A percentile compares a stretch with the other conserved stretches of the same genome.
Conservation (phyloP, 75 land plant genomes). For the Larix kaempferi region DNA sequence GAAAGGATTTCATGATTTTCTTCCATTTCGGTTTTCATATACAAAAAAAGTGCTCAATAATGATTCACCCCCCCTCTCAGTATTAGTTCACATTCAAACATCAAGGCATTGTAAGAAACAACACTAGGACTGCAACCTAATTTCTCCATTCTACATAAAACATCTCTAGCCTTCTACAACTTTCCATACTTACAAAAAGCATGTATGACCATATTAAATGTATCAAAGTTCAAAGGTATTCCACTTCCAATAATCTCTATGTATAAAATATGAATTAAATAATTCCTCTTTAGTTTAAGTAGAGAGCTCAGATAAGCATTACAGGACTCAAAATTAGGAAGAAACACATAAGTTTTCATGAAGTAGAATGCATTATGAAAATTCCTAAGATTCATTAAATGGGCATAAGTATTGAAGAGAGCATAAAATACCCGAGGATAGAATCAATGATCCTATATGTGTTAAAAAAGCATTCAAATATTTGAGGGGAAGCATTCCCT, state of each 20-base stretch:
- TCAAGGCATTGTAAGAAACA: constrained; percentile 48
- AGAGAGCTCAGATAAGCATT: constrained; percentile 52
- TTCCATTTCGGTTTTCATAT: no score
- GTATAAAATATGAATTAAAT: constrained; percentile 43
- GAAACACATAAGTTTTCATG: constrained; percentile 64
- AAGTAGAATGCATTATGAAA: constrained; percentile 32
- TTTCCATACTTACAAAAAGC: constrained; percentile 36
- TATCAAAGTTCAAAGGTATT: constrained; percentile 52
- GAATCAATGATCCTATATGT: constrained; percentile 49
- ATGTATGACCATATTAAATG: constrained; percentile 50
- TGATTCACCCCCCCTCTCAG: no score
- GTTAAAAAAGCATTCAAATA: constrained; percentile 36
- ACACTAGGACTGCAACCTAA: constrained; percentile 43
- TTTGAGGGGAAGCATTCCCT: constrained; percentile 12
- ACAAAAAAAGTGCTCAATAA: no score
- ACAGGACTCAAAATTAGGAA: constrained; percentile 47
- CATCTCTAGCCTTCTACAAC: constrained; percentile 47
- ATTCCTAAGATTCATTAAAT: constrained; percentile 43
- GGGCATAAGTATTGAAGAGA: constrained; percentile 55
- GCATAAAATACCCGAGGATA: constrained; percentile 42
- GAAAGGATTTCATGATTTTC: no score
- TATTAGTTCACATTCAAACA: no score
- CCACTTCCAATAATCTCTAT: constrained; percentile 33
- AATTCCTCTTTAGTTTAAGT: constrained; percentile 23
- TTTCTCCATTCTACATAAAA: constrained; percentile 32